Base-by-base conservation (phyloP, 1,284 basidiomycete genomes). In the Ustilago lituana region DNA sequence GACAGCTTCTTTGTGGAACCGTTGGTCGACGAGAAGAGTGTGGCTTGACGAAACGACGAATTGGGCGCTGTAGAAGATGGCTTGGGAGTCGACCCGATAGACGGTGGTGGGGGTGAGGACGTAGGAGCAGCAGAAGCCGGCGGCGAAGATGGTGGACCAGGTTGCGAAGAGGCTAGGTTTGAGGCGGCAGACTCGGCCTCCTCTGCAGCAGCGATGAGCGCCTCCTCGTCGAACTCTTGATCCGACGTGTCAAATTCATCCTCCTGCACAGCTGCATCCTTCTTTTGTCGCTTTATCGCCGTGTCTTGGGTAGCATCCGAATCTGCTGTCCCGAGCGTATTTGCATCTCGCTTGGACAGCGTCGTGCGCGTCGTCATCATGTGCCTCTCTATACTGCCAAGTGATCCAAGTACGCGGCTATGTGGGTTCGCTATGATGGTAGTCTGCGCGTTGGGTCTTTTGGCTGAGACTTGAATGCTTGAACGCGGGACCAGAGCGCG, bases 231-330 rank as follows among this genome's bases (percentile, higher is more conserved):
- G 3, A 69, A 38, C 6, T 53, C 57, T 41, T 44, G 58, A 36
- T 66, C 71, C 10, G 60, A 56, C 11, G 41, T 36, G 36, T 74
- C 74, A 45, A 74, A 73, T 10, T 77, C 74, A 17, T 77, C 73
- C 7, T 60, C 23, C 10, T 23, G 17, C 6, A 17, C 8, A 3
- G 33, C 43, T 10, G 19, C 27, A 15, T 32, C 22, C 14, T 20
- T 55, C 33, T 47, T 65, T 11, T 29, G 27, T 11, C 50, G n/a
- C 24, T 66, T 60, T 14, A 17, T 33, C 12, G 43, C 22, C 0
- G 19, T 20, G 3, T 40, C 26, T n/a, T 57, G 31, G 3, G 39
- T n/a, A 11, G 20, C 11, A 38, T 43, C 46, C 7, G 31, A 5
- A n/a, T 5, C 22, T 4, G 40, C 35, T 2, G 38, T 38, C 22